Base-by-base conservation (phyloP, 1,139 yeast genomes). In the Blastobotrys capitulatus region DNA sequence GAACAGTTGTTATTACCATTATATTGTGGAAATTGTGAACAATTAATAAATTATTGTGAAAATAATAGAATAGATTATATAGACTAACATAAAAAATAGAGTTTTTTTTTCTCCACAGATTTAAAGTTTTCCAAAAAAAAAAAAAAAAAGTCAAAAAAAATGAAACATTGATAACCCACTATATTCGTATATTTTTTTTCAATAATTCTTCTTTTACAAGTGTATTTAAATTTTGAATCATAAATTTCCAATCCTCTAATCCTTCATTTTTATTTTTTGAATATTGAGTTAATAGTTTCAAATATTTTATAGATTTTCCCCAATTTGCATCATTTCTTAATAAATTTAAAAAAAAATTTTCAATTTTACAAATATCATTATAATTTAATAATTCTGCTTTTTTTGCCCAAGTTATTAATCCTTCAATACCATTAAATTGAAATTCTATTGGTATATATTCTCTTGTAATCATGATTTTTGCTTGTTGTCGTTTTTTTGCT, bases 381-480 rank as follows among this genome's bases (percentile, higher is more conserved):
- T 57, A 59, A 58, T 80, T 83, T 0, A 90, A 89, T 6, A 4
- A 34, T 12, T 32, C 66, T 70, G n/a, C 63, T 55, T 4, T 82
- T 72, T 42, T 66, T 64, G 82, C 68, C 90, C 90, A 83, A 0
- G 66, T 62, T 2, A 63, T 59, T 3, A 82, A 48, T 49, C 73
- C 60, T 1, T 69, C 66, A 38, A 82, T 64, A 3, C 74, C 73
- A 10, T 60, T 59, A 16, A 68, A 67, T 1, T 70, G 59, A 1
- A 77, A 72, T 49, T 67, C 67, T 7, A 60, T 50, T 1, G 79
- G 78, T 47, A 44, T 56, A 44, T 49, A 58, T 27, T 54, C 32
- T 34, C 20, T 22, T 4, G 39, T 43, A 38, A 35, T 45, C 35
- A 47, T 36, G 38, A 20, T 29, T 26, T 26, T 26, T 26, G 29